Base-by-base conservation (phyloP, 2,329 filamentous ascomycete species). In the Colletotrichum tabaci region DNA sequence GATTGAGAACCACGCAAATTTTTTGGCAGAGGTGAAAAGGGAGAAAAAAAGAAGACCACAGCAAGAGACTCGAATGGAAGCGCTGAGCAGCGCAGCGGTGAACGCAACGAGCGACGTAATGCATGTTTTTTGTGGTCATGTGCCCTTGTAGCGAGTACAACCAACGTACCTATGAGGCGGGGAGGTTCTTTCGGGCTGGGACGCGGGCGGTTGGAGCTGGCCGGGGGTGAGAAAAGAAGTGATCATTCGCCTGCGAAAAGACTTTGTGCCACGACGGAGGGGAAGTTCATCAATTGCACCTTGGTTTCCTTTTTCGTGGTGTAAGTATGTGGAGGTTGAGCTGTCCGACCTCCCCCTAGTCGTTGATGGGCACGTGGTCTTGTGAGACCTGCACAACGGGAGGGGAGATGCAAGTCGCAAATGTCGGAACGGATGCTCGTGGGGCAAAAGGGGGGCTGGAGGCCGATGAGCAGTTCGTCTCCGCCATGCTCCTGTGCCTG, bases 201-300 rank as follows among this genome's bases (percentile, higher is more conserved):
- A 23, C 52, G 42, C n/a, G 18, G 65, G 68, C 65, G 68, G 58
- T 40, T 46, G 47, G 21, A 46, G 64, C n/a, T 47, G 42, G 52
- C 38, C 16, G n/a, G 42, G 35, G 44, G 50, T 15, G 35, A 40
- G 46, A 16, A 60, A n/a, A 21, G n/a, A 15, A 21, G 12, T 10
- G 61, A 12, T 63, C 60, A 38, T 52, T 53, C 38, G 58, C 46
- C 23, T 35, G 50, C 56, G 38, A 49, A 40, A 30, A 40, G 35
- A 38, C 9, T 68, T 72, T 42, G 65, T 69, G 69, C 58, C 65
- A 72, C 69, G 60, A 72, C 38, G 65, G 46, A n/a, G 35, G 23
- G 15, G 40, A 26, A 16, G 23, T 40, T 38, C 57, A 35, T 70
- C 30, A 40, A 49, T 35, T 55, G 52, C 44, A 47, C 42, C 46